phyloP scores from a whole-genome alignment of 257 asterid species.

The Capsicum pubescens region DNA sequence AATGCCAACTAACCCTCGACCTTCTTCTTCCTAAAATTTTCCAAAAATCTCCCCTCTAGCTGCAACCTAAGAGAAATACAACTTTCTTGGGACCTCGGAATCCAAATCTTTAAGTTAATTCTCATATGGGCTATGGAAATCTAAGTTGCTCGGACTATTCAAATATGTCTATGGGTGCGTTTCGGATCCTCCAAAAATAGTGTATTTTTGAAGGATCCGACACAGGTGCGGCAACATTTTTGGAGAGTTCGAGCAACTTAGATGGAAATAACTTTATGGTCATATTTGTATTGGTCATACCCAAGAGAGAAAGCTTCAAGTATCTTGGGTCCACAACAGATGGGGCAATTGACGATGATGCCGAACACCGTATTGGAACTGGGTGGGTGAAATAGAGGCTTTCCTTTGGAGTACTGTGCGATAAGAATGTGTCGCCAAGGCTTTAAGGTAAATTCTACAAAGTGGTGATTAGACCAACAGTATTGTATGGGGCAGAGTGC shows the following conservation, averaged over 20 bases:
- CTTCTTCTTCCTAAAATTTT: not conserved
- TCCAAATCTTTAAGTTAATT: conserved; percentile 16
- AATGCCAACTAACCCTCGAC: not conserved
- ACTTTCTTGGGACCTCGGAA: not conserved
- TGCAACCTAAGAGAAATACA: not conserved
- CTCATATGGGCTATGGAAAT: not conserved
- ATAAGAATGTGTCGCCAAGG: not conserved
- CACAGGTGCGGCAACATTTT: no score
- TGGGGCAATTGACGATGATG: not conserved
- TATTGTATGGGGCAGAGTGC: not conserved
- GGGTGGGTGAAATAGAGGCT: not conserved
- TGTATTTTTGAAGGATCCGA: no score
- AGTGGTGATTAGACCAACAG: not conserved
- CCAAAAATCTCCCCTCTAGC: not conserved
- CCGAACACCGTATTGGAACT: not conserved
- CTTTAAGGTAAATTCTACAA: not conserved
- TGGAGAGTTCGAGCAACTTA: no score
- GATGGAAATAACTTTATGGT: conserved; percentile 10
- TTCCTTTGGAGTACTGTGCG: not conserved
- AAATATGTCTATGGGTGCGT: no score
- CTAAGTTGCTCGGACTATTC: no score
- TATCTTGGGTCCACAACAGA: not conserved
- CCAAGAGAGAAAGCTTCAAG: conserved; percentile 11
- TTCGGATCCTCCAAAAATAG: no score
- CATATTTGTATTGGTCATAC: not conserved